Conservation (phyloP, 2,329 filamentous ascomycete species). For the Basipetospora chlamydospora region DNA sequence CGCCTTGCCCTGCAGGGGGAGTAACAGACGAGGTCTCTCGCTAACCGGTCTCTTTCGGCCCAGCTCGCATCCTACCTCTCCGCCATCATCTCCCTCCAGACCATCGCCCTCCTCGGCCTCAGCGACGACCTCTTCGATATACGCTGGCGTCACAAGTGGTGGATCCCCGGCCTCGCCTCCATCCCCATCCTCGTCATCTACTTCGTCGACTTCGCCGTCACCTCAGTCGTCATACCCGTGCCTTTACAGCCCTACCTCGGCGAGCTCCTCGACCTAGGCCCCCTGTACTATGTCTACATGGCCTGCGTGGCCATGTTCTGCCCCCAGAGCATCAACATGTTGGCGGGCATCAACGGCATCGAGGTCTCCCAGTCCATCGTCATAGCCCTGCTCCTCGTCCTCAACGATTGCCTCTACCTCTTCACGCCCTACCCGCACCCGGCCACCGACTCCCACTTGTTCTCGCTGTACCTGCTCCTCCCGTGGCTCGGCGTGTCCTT, state of each 20-base stretch:
- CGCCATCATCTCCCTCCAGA: slow-evolving; percentile 83
- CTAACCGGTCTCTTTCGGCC: not conserved
- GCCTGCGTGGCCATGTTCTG: slow-evolving; percentile 92
- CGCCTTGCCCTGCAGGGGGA: no score
- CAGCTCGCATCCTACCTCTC: slow-evolving; percentile 90
- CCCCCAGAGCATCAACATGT: slow-evolving; percentile 97
- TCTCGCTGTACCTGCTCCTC: slow-evolving; percentile 86
- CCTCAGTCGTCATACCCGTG: slow-evolving; percentile 80
- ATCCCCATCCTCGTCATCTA: slow-evolving; percentile 93
- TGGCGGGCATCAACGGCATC: slow-evolving; percentile 98
- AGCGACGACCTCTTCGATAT: slow-evolving; percentile 97
- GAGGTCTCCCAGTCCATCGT: slow-evolving; percentile 91
- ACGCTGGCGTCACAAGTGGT: slow-evolving; percentile 95
- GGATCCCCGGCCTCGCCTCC: slow-evolving; percentile 87
- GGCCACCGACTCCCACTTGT: slow-evolving; percentile 87
- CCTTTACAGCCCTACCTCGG: slow-evolving; percentile 75
- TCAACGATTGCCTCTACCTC: slow-evolving; percentile 84
- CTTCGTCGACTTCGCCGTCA: slow-evolving; percentile 97
- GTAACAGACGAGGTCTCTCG: no score
- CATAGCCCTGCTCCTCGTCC: slow-evolving; percentile 65
- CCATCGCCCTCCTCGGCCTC: slow-evolving; percentile 78
- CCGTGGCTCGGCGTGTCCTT: slow-evolving; percentile 88
- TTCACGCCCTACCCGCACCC: slow-evolving; percentile 75
- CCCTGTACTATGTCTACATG: slow-evolving; percentile 94
- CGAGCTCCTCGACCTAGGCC: slow-evolving; percentile 66